Percentiles rank a stretch among this genome's conserved stretches.
These are phyloP conservation scores for Clonostachys sp. DNA, from an alignment of 2,329 filamentous ascomycete genomes.

Conservation along the genomic window DNA sequence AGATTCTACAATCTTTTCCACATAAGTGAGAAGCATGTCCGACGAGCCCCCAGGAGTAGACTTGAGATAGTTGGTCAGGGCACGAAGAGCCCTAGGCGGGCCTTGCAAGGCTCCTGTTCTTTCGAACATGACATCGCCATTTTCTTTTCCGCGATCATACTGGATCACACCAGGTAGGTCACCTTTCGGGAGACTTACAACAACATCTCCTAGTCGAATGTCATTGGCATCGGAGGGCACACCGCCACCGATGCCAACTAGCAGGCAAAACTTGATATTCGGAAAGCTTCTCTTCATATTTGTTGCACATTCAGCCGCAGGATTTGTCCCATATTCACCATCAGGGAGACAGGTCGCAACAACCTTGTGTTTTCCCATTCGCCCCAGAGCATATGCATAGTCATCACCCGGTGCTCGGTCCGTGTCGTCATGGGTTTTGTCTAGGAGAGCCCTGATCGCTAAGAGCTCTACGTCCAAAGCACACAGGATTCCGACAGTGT, in stretches of 20 bases:
- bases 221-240: conserved; percentile 4
- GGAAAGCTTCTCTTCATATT: conserved; percentile 24
- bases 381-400: background rate
- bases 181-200: conserved; percentile 9
- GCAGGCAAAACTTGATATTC: conserved; percentile 9
- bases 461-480: background rate
- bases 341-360: conserved; percentile 20
- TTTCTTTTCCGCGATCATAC: conserved; percentile 2
- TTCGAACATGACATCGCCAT: background rate
- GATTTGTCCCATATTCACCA: conserved; percentile 19
- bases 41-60: background rate
- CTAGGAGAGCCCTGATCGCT: background rate
- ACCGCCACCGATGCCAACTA: conserved; percentile 13
- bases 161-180: conserved; percentile 4
- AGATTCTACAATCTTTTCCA: background rate
- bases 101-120: background rate
- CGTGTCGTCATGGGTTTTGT: background rate
- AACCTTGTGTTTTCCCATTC: conserved; percentile 19
- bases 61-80: background rate
- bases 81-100: background rate
- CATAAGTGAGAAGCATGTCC: background rate
- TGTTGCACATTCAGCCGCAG: conserved; percentile 19
- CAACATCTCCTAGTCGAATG: conserved; percentile 12
- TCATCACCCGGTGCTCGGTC: background rate
- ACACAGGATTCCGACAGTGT: background rate